Evolutionary conservation across 2,329 filamentous ascomycete genomes (phyloP).

Genomic region (Lecanicillium sp.): DNA sequence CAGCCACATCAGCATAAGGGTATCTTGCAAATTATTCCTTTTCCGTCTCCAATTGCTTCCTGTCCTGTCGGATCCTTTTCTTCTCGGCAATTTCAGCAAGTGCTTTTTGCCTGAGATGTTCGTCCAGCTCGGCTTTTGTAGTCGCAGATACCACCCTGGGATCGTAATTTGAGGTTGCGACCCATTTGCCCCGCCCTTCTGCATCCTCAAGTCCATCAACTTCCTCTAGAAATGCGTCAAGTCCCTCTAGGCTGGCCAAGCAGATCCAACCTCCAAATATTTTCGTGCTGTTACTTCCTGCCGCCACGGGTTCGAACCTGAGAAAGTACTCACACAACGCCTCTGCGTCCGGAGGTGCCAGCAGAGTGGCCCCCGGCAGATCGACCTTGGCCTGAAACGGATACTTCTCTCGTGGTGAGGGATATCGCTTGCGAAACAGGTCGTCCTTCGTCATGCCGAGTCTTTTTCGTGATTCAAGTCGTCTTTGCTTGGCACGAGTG

Average conservation of each 20-base stretch:
- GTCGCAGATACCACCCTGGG: conserved; percentile 4
- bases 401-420: neutral
- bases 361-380: neutral
- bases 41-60: neutral
- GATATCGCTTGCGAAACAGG: conserved; percentile 1
- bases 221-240: neutral
- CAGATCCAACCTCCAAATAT: conserved; percentile 11
- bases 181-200: neutral
- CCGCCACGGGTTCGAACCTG: conserved; percentile 1
- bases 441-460: neutral
- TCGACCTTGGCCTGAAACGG: conserved; percentile 5
- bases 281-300: neutral
- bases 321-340: conserved; percentile 7
- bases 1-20: neutral
- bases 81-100: conserved; percentile 1
- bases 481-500: neutral
- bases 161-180: neutral
- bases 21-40: neutral
- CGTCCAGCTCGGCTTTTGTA: conserved; percentile 7
- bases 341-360: neutral
- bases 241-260: conserved; percentile 7
- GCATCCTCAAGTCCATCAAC: conserved; percentile 5
- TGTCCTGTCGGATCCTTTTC: conserved; percentile 3
- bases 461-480: neutral
- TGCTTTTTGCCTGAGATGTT: neutral